Conservation (phyloP, 2,329 filamentous ascomycete genomes). For the Thielaviopsis musarum region DNA sequence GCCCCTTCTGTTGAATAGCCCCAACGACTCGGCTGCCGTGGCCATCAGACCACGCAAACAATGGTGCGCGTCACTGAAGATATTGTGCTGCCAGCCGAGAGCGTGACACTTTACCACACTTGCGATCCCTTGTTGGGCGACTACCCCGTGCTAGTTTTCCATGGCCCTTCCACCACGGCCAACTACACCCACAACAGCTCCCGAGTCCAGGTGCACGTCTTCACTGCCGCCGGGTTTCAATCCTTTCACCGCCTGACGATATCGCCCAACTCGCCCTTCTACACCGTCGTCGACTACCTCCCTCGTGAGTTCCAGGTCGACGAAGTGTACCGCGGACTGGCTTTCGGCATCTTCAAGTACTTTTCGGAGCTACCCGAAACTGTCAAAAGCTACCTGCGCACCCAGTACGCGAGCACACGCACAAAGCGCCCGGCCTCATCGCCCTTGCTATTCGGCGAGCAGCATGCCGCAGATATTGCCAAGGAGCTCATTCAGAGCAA, state of each 20-base stretch:
- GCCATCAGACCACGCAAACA: slow-evolving; percentile 21
- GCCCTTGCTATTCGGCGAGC: slow-evolving; percentile 64
- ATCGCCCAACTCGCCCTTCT: slow-evolving; percentile 81
- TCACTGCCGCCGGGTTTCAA: slow-evolving; percentile 74
- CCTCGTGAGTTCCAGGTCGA: slow-evolving; percentile 92
- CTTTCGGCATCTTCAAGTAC: slow-evolving; percentile 87
- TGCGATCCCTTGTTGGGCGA: slow-evolving; percentile 70
- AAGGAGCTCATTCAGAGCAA: slow-evolving; percentile 72
- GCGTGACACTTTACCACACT: slow-evolving; percentile 76
- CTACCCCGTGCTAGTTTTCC: slow-evolving; percentile 74
- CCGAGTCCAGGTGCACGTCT: slow-evolving; percentile 85
- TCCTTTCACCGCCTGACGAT: slow-evolving; percentile 85
- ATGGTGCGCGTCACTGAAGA: slow-evolving; percentile 77
- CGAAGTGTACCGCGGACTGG: slow-evolving; percentile 77
- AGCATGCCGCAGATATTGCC: slow-evolving; percentile 83
- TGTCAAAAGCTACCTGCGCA: slow-evolving; percentile 55
- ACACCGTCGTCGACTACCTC: slow-evolving; percentile 75
- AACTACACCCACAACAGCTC: slow-evolving; percentile 80
- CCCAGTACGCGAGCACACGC: slow-evolving; percentile 33
- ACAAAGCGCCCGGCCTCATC: slow-evolving; percentile 45
- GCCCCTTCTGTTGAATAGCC: background rate
- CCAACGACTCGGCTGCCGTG: background rate
- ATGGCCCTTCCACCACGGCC: slow-evolving; percentile 76
- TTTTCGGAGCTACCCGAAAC: slow-evolving; percentile 69
- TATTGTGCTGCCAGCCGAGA: slow-evolving; percentile 62